Evolutionary conservation across 73 alveolate species (phyloP).

Genomic region (Symbiodinium natans): DNA sequence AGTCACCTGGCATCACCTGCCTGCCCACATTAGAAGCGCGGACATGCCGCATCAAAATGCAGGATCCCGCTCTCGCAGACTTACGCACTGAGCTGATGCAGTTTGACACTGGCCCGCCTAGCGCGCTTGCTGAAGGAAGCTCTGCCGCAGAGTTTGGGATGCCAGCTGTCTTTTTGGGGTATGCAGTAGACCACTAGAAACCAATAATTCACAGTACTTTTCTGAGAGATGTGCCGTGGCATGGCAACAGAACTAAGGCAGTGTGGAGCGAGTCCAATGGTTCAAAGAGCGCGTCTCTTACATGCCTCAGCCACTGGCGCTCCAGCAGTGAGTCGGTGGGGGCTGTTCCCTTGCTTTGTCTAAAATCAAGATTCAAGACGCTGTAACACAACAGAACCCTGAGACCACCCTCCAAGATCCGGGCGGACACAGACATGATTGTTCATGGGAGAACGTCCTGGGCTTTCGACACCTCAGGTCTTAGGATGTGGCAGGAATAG

Average conservation of each 20-base stretch:
- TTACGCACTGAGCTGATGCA: slow-evolving; percentile 70
- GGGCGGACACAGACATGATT: too few species aligned
- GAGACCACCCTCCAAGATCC: too few species aligned
- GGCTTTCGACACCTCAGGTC: too few species aligned
- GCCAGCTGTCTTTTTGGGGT: background rate
- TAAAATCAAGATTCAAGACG: too few species aligned
- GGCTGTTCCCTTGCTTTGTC: background rate
- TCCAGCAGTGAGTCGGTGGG: background rate
- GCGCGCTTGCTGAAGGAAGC: slow-evolving; percentile 21
- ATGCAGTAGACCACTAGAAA: background rate
- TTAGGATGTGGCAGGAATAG: too few species aligned
- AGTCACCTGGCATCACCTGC: background rate
- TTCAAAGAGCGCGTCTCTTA: slow-evolving; percentile 38
- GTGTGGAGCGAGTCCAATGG: slow-evolving; percentile 41
- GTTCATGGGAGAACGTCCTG: too few species aligned
- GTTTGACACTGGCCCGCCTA: slow-evolving; percentile 60
- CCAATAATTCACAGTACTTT: background rate
- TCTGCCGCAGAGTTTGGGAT: background rate
- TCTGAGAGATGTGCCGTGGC: too few species aligned
- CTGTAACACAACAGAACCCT: too few species aligned
- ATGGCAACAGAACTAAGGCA: too few species aligned
- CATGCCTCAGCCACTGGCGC: background rate
- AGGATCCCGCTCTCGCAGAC: slow-evolving; percentile 8
- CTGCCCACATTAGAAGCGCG: too few species aligned
- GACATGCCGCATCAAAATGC: background rate